Evolutionary conservation across 345 rosid genomes (phyloP).

Genomic region (Rhodomyrtus tomentosa): DNA sequence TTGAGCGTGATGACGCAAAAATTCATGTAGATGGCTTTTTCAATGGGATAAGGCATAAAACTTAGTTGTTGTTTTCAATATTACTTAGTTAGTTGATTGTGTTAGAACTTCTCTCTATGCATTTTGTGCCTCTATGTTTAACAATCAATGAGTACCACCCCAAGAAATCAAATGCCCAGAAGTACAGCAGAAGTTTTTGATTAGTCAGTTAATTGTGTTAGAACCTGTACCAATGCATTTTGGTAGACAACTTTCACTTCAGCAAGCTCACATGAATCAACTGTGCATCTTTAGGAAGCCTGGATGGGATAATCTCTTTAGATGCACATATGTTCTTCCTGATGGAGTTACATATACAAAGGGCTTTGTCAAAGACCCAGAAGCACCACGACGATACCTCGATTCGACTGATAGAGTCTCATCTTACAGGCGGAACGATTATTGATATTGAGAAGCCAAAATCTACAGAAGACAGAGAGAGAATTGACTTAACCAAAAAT

Average conservation of each 20-base stretch:
- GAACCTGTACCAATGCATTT: not conserved
- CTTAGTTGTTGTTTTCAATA: not conserved
- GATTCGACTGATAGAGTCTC: conserved; percentile 9
- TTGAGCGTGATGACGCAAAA: not conserved
- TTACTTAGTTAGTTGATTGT: not conserved
- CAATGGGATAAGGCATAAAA: not conserved
- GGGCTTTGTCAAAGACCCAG: conserved; percentile 74
- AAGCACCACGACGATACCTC: conserved; percentile 45
- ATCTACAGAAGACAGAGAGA: conserved; percentile 31
- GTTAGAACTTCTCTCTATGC: not conserved
- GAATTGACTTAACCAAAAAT: conserved; percentile 55
- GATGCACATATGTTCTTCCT: conserved; percentile 79
- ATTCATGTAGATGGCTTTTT: not conserved
- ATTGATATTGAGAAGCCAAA: conserved; percentile 18
- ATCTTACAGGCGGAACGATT: conserved; percentile 2
- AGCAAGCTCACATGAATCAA: not conserved
- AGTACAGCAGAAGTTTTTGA: not conserved
- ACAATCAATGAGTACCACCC: not conserved
- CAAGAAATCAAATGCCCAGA: not conserved
- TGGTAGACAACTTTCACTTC: not conserved
- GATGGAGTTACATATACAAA: conserved; percentile 72
- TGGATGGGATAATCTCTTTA: conserved; percentile 44
- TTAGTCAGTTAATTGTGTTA: not conserved
- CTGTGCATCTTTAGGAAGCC: conserved; percentile 25
- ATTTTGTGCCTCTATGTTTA: not conserved